A percentile compares a stretch with the other conserved stretches of the same genome.
Conservation (phyloP, 1,284 basidiomycete species). For the Ceraceosorus guamensis region DNA sequence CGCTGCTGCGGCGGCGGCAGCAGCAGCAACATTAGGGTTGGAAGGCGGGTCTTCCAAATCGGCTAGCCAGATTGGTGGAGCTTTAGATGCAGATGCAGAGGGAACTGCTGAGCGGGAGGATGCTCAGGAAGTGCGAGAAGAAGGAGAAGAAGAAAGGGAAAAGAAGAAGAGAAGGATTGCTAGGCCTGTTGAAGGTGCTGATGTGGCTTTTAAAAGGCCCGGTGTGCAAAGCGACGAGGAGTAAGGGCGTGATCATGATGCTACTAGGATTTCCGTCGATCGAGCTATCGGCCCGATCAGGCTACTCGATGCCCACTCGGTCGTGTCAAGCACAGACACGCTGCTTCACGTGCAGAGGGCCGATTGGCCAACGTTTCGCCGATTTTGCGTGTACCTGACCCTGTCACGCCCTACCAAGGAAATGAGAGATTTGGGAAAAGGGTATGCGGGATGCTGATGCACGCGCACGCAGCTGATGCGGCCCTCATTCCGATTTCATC, state of each 20-base stretch:
- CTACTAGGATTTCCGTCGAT: too few relatives aligned
- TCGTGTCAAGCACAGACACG: too few relatives aligned
- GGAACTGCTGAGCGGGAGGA: neutral
- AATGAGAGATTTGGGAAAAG: too few relatives aligned
- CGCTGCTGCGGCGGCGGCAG: neutral
- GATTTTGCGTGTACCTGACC: too few relatives aligned
- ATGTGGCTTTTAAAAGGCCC: neutral
- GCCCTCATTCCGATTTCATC: too few relatives aligned
- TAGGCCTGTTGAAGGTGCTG: neutral
- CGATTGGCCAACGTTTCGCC: too few relatives aligned
- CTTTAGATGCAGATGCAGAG: neutral
- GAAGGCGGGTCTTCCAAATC: neutral
- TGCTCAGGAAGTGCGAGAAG: neutral
- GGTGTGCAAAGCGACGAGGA: neutral
- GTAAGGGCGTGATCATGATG: neutral
- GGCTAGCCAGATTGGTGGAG: neutral
- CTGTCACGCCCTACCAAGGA: too few relatives aligned
- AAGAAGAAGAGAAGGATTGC: neutral
- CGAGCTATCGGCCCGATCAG: too few relatives aligned
- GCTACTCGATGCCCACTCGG: too few relatives aligned
- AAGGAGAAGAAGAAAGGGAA: slow-evolving; percentile 2
- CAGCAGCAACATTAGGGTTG: neutral
- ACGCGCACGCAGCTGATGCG: too few relatives aligned
- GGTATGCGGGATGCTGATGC: too few relatives aligned
- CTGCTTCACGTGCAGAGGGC: too few relatives aligned